Base-by-base conservation (phyloP, 257 asterid species). In the Paraleonurus japonicus region DNA sequence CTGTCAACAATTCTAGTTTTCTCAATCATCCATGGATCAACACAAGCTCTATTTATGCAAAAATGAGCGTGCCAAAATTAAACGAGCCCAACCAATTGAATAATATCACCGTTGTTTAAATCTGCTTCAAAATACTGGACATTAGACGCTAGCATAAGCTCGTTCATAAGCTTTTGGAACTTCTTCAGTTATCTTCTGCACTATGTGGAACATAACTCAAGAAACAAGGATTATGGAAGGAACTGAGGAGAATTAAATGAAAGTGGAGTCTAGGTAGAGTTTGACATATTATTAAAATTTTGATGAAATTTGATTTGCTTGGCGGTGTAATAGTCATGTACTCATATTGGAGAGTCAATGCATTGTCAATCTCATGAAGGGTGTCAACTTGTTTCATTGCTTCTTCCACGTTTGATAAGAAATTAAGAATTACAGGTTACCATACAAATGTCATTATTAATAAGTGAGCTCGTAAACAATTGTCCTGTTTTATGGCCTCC, bases 261-360 rank as follows among this genome's bases (percentile, higher is more conserved):
- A 24, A 57, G 75, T 39, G 28, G 59, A 27, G 23, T 69, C 66
- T n/a, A 24, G 66, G 28, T 69, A 35, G 2, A 45, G 35, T 20
- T 37, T 57, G 30, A 16, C 45, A 22, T 69, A 61, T 55, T 69
- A 22, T 39, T 69, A 19, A 58, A 13, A 7, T 70, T 1, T 41
- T 24, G 13, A 35, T 58, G 60, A 58, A 58, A 70, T 16, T 59
- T 41, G n/a, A 45, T 37, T 24, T 54, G 4, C 5, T 69, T 32
- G 43, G 8, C 1, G 35, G 67, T 45, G 54, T 20, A 23, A 24
- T 53, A 22, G 13, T 15, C 26, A 35, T 35, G 43, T 35, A 28
- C 33, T 28, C 33, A 33, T 35, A 45, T 8, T 26, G 11, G 33
- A 59, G 33, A 32, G 37, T 32, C 47, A 35, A 43, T 70, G 33